Percentiles rank a stretch among this genome's conserved stretches.
phyloP scores from a whole-genome alignment of 2,329 filamentous ascomycete species.

The Samsoniella hepiali region DNA sequence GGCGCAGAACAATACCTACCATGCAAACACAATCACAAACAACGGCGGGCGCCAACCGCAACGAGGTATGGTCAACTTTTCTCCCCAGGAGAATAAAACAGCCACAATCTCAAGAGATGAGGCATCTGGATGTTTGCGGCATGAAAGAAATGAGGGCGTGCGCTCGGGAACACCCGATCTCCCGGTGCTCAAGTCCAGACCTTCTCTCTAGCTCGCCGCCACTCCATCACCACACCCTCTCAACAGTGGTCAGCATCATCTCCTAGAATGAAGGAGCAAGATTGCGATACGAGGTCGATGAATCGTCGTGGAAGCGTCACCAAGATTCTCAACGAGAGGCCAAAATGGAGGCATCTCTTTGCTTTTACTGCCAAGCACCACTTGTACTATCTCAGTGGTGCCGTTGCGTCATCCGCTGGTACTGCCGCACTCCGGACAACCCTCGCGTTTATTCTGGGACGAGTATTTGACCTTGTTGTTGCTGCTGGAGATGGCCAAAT shows the following conservation, averaged over 20 bases:
- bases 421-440: constrained; percentile 62
- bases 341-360: constrained; percentile 56
- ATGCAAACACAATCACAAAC: constrained; percentile 16
- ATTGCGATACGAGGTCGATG: neutral
- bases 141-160: neutral
- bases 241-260: neutral
- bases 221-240: neutral
- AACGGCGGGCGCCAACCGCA: neutral
- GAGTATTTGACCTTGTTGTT: constrained; percentile 69
- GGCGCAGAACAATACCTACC: constrained; percentile 16
- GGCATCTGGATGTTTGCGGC: neutral
- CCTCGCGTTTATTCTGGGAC: constrained; percentile 68
- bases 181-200: neutral
- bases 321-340: constrained; percentile 13
- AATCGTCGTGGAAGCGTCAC: neutral
- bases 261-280: neutral
- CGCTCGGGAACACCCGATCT: neutral
- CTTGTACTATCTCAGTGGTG: constrained; percentile 49
- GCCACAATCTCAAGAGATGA: neutral
- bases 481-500: constrained; percentile 57
- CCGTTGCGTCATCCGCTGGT: constrained; percentile 53
- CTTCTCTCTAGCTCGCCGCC: neutral
- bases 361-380: constrained; percentile 66
- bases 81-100: neutral
- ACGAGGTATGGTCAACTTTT: neutral